Evolutionary conservation across 2,329 filamentous ascomycete genomes (phyloP), one percentile per base, ranked within the genome.

Genomic region (Ascochyta fabae): DNA sequence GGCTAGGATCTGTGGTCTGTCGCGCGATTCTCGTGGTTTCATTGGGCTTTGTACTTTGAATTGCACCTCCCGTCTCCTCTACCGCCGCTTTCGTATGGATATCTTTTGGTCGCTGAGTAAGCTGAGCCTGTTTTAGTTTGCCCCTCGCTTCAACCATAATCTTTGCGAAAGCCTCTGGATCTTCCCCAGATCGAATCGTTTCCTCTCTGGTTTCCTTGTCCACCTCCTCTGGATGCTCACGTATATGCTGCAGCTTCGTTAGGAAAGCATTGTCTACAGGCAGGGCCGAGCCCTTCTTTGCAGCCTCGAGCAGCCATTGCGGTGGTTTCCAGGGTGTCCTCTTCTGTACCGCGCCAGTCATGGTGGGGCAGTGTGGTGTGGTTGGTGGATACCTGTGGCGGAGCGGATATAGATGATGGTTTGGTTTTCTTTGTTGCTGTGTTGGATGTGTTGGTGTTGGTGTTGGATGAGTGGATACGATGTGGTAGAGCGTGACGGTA

Each of bases 221-320:
- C 1, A 31, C 26, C 13, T 53, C 38, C 0, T 33, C 19, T 0
- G 43, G 24, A 15, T 43, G 38, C 4, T 53, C 38, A 22, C 44
- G 43, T 12, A 24, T n/a, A 6, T 48, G n/a, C 8, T 41, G 50
- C 9, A 53, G n/a, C 12, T 13, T 42, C 2, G 42, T 19, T 7
- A 31, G 50, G 13, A 53, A 31, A 8, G 38, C 24, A 15, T 36
- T 15, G 4, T 40, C 22, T 13, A 42, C 31, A 3, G 49, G 42
- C 15, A 19, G 13, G 39, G 16, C 49, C 7, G 45, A 35, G 51
- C 48, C 52, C 51, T 19, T 47, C 6, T 43, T 48, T 3, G 39
- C 26, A 10, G 42, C 44, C 15, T 42, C 50, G 13, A 53, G 44
- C 34, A 48, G 40, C 45, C 45, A 54, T 22, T 42, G 27, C 7